Base-by-base conservation (phyloP, 148 eudicot species). In the Rhododendron kiyosumense region DNA sequence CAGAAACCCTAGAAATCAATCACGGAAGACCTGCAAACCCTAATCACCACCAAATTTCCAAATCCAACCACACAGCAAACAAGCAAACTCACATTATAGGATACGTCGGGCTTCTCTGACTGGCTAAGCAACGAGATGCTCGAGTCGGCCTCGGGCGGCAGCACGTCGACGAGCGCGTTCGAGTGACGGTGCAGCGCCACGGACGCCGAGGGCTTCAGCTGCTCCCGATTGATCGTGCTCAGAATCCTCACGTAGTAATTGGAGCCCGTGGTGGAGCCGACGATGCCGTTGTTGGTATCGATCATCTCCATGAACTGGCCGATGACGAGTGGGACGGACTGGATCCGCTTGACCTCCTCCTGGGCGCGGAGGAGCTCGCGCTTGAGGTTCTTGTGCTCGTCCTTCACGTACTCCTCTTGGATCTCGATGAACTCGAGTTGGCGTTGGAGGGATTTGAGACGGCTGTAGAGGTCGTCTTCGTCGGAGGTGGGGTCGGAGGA, bases 271-370 rank as follows among this genome's bases (percentile, higher is more conserved):
- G 98, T 95, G 0, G 96, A 93, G 9, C 98, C 98, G 10, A 95
- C 98, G 13, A 95, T 95, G 1, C 96, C 98, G 84, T 95, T 94
- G 51, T 93, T 95, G 80, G 86, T 88, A 81, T 94, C 96, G 10
- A 95, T 92, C 98, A 95, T 95, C 92, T 95, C 98, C 98, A 95
- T 95, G 89, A 95, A 95, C 88, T 95, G 98, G 0, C 98, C 98
- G 57, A 95, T 95, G 0, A 96, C 98, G 12, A 94, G 92, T 0
- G 98, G 98, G 5, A 96, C 96, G 12, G 96, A 94, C 43, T 96
- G 98, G 86, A 96, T 95, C 69, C 98, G 84, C 81, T 95, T 95
- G 10, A 95, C 98, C 89, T 95, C 98, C 45, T 95, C 97, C 54
- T 95, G 98, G 3, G 98, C 95, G 2, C 98, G 88, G 0, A 95